Evolutionary conservation across 352 stramenopile species (phyloP).

Genomic region (Phytopythium sindhum): DNA sequence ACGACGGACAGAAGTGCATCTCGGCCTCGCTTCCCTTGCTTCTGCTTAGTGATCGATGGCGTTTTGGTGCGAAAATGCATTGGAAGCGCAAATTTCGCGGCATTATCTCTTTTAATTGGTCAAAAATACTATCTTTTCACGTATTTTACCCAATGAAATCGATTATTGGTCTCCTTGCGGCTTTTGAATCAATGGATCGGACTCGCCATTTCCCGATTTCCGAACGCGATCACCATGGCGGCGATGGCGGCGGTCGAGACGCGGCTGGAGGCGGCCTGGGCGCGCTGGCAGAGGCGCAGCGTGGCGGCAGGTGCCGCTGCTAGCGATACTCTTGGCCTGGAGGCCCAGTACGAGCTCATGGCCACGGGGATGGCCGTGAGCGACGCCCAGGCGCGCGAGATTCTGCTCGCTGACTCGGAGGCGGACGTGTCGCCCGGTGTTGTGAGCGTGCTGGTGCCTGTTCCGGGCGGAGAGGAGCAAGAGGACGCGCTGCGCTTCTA

Average conservation of each 20-base stretch:
- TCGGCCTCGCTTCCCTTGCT: neutral
- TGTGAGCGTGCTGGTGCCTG: slow-evolving; percentile 28
- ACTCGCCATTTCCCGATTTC: neutral
- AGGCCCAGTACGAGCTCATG: slow-evolving; percentile 56
- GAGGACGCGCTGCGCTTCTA: slow-evolving; percentile 15
- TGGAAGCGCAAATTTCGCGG: neutral
- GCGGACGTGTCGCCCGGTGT: slow-evolving; percentile 10
- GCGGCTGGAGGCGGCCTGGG: slow-evolving; percentile 14
- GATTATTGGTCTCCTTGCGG: too few relatives aligned
- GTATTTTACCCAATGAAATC: slow-evolving; percentile 12
- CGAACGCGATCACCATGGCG: neutral
- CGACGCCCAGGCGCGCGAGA: slow-evolving; percentile 17
- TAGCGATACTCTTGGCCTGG: slow-evolving; percentile 7
- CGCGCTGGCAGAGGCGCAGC: slow-evolving; percentile 10
- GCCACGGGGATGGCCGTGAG: slow-evolving; percentile 31
- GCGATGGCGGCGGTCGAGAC: slow-evolving; percentile 2
- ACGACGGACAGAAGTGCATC: slow-evolving; percentile 91
- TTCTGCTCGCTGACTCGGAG: slow-evolving; percentile 20
- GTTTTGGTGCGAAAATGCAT: neutral
- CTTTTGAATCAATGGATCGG: neutral
- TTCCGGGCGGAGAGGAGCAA: slow-evolving; percentile 17
- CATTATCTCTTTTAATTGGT: neutral
- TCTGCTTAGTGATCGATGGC: neutral
- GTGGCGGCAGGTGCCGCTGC: neutral
- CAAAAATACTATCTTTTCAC: too few relatives aligned